Evolutionary conservation across 176 grass and related monocot genomes (phyloP).

Genomic region (Phoenix roebelenii): DNA sequence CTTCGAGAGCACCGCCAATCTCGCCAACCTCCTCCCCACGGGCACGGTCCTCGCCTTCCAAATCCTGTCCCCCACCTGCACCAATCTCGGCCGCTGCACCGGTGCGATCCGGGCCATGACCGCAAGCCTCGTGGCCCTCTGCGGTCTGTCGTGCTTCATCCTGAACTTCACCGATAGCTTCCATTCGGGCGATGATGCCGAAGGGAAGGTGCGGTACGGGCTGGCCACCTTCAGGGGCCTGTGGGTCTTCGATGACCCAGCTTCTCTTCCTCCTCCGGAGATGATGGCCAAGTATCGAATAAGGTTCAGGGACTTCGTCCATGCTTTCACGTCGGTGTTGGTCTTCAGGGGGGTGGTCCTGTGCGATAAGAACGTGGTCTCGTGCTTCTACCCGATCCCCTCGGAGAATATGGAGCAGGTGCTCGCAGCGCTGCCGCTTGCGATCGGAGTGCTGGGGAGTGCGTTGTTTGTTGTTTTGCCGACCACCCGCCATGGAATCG

Average conservation of each 20-base stretch:
- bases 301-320: slow-evolving; percentile 21
- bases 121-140: slow-evolving; percentile 24
- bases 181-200: slow-evolving; percentile 25
- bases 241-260: slow-evolving; percentile 19
- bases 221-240: slow-evolving; percentile 38
- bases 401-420: slow-evolving; percentile 27
- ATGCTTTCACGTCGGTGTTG: slow-evolving; percentile 34
- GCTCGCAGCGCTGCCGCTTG: slow-evolving; percentile 26
- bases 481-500: slow-evolving; percentile 34
- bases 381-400: slow-evolving; percentile 53
- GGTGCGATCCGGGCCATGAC: slow-evolving; percentile 27
- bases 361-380: slow-evolving; percentile 39
- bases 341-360: slow-evolving; percentile 49
- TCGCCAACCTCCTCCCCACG: slow-evolving; percentile 33
- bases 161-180: slow-evolving; percentile 67
- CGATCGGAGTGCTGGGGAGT: slow-evolving; percentile 30
- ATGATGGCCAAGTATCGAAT: slow-evolving; percentile 19
- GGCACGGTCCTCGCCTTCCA: slow-evolving; percentile 37
- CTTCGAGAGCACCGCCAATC: slow-evolving; percentile 26
- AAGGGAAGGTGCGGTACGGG: slow-evolving; percentile 34
- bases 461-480: slow-evolving; percentile 49
- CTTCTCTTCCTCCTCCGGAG: background rate
- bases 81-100: slow-evolving; percentile 10
- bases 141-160: slow-evolving; percentile 27
- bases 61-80: slow-evolving; percentile 30